Percentiles rank a stretch among this genome's conserved stretches.
phyloP scores from a whole-genome alignment of 2,329 filamentous ascomycete genomes.

The Colletotrichum melonis region DNA sequence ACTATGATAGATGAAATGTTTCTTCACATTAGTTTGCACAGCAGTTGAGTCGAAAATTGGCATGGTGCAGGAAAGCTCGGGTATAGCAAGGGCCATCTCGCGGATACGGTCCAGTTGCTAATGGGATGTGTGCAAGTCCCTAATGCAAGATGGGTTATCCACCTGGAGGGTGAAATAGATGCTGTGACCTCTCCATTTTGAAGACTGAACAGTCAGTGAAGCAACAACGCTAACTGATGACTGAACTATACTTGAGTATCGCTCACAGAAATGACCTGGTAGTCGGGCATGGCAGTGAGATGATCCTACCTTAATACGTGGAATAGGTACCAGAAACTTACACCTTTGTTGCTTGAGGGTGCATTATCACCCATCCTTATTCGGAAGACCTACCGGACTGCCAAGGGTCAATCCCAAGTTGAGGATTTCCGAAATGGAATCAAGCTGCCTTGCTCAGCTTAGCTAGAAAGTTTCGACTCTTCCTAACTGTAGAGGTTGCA shows the following conservation, averaged over 20 bases:
- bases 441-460: neutral
- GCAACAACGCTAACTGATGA: neutral
- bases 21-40: neutral
- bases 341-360: neutral
- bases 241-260: neutral
- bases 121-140: too few relatives aligned
- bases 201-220: neutral
- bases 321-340: neutral
- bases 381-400: neutral
- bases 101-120: too few relatives aligned
- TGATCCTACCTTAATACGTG: neutral
- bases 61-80: neutral
- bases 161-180: neutral
- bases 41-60: neutral
- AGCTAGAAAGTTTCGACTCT: neutral
- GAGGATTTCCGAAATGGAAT: neutral
- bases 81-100: neutral
- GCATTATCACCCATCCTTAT: neutral
- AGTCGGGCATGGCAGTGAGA: neutral
- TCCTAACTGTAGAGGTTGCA: neutral
- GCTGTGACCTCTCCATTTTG: neutral
- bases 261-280: neutral
- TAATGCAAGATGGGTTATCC: neutral
- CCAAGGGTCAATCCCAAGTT: constrained; percentile 17
- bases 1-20: neutral